These are phyloP conservation scores for Tetracentron sinense DNA, from an alignment of 164 flowering plant species.

Conservation along the genomic window DNA sequence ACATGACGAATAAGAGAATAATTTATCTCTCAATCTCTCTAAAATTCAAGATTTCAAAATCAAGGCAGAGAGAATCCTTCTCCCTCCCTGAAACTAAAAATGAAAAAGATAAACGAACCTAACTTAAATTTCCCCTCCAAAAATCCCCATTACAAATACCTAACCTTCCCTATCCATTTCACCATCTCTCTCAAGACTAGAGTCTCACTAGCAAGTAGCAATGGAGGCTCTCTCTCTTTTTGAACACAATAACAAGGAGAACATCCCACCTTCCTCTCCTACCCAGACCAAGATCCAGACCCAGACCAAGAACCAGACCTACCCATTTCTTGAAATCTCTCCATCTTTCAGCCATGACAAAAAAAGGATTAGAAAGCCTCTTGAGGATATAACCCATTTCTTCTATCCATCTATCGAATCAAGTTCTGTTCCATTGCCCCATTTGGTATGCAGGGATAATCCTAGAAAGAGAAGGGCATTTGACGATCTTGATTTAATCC, in stretches of 20 bases:
- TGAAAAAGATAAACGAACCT: background rate
- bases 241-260: constrained; percentile 21
- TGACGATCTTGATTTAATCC: constrained; percentile 2
- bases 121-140: constrained; percentile 16
- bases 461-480: constrained; percentile 14
- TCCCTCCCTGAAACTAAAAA: constrained; percentile 1
- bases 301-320: background rate
- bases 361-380: constrained; percentile 20
- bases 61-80: background rate
- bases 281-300: background rate
- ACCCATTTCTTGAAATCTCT: background rate
- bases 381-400: constrained; percentile 21
- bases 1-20: background rate
- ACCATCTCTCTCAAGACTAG: background rate
- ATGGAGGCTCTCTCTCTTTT: background rate
- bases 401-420: background rate
- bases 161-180: background rate
- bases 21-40: background rate
- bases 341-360: constrained; percentile 8
- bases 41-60: background rate
- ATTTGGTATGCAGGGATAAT: background rate
- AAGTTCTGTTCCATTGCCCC: background rate
- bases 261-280: constrained; percentile 18
- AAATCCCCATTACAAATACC: constrained; percentile 13
- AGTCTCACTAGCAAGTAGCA: constrained; percentile 3